Evolutionary conservation across 352 stramenopile genomes (phyloP).

Genomic region (Elongisporangium anandrum): DNA sequence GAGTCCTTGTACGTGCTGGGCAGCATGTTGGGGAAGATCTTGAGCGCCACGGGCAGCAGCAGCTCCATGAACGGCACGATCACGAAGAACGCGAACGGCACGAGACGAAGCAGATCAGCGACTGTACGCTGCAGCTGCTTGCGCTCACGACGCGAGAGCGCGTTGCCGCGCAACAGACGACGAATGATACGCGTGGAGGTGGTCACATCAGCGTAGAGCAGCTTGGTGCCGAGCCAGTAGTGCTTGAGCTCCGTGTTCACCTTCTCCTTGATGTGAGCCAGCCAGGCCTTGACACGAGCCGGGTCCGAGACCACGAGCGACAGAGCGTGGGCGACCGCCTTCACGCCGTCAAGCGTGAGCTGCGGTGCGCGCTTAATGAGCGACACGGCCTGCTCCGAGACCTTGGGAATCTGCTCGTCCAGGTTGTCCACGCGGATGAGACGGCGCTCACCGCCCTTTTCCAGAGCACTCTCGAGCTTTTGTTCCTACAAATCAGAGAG

Average conservation of each 20-base stretch:
- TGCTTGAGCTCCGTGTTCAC: slow-evolving; percentile 93
- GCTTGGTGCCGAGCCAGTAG: slow-evolving; percentile 96
- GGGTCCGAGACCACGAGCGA: slow-evolving; percentile 63
- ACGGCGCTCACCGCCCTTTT: slow-evolving; percentile 73
- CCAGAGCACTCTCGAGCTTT: slow-evolving; percentile 69
- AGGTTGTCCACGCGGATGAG: slow-evolving; percentile 78
- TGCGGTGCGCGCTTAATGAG: slow-evolving; percentile 71
- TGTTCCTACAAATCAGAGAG: slow-evolving; percentile 30
- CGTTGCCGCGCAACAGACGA: slow-evolving; percentile 89
- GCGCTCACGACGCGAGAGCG: slow-evolving; percentile 93
- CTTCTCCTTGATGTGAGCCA: slow-evolving; percentile 63
- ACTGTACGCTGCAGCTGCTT: slow-evolving; percentile 97
- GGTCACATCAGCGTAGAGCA: slow-evolving; percentile 94
- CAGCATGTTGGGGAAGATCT: slow-evolving; percentile 99
- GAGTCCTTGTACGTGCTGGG: slow-evolving; percentile 96
- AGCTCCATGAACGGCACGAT: slow-evolving; percentile 99
- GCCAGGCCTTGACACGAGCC: slow-evolving; percentile 54
- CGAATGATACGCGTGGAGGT: slow-evolving; percentile 92
- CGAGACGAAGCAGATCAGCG: slow-evolving; percentile 95
- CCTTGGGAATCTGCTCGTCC: slow-evolving; percentile 72
- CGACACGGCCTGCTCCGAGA: slow-evolving; percentile 57
- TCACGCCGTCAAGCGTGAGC: slow-evolving; percentile 45
- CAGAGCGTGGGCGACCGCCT: slow-evolving; percentile 53
- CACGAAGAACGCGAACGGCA: slow-evolving; percentile 97
- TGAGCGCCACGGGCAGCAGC: slow-evolving; percentile 95